Evolutionary conservation across 768 basidiomycete genomes (phyloP), one percentile per base, ranked within the genome.

Genomic region (Agrocybe chaxingu): DNA sequence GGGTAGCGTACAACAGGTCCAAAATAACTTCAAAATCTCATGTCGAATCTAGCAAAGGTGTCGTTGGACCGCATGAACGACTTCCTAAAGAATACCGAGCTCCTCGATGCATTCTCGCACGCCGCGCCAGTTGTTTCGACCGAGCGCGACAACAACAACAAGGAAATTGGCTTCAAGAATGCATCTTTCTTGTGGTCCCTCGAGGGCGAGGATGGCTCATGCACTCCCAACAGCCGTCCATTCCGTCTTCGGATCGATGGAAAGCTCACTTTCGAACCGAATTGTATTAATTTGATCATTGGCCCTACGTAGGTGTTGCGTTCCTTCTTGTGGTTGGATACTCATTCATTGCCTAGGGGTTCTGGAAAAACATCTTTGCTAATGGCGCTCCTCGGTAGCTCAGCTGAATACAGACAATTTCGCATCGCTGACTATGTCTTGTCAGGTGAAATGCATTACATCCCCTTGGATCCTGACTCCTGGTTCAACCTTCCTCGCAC

Each of bases 401-500:
- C 5, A 36, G 10, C 43, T 32, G 11, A 7, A 13, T 33, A 3
- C 10, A 3, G 8, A 18, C 7, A 37, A 38, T 18, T 12, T 33
- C 11, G 5, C 4, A 5, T 24, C n/a, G 19, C 10, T 24, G 24
- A 24, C 24, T 1, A 24, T 24, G 24, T 24, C 5, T 24, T 5
- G 24, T 24, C n/a, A 74, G 76, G 83, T 31, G 85, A 87, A 62
- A 79, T 87, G 80, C 81, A 85, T 63, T 82, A 79, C 54, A 65
- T 75, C 8, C 79, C 77, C 4, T 66, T 67, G 5, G 63, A 67
- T n/a, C 70, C 76, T 4, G 74, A 76, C 30, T 79, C 85, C 0
- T 86, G 78, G 75, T 85, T 76, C 66, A 80, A 79, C 55, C 75
- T 91, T 4, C 89, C 89, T 35, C 72, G 87, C 5, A 66, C 65